Evolutionary conservation across 768 basidiomycete species (phyloP), one percentile per base, ranked within the genome.

Genomic region (Macrolepiota fuliginosa): DNA sequence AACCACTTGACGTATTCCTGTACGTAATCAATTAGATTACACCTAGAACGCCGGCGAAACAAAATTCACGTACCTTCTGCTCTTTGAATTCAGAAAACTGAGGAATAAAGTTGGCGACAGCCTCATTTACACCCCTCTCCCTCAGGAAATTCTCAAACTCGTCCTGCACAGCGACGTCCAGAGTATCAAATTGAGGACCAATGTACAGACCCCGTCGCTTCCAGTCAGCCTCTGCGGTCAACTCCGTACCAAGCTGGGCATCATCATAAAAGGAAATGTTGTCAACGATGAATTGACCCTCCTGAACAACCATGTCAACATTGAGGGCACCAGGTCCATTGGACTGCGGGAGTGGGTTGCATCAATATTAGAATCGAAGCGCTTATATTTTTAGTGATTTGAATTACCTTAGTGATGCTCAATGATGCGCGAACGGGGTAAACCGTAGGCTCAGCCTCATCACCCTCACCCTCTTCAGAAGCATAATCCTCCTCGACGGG

Each of bases 1-100:
- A 98, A 77, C 96, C 96, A 98, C 65, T 79, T 81, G 69, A 94
- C 85, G 75, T 98, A 98, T 77, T 98, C 96, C 94, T 95, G 63
- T 40, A 64, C 35, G 59, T 39, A 53, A 27, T 17, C 57, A 64
- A 62, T 65, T 9, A 63, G 58, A 27, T 46, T 47, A 63, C 39
- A 56, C 19, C 49, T 17, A 52, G 39, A 37, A 32, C 64, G 51
- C 51, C 49, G 35, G 24, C 55, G 12, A 25, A n/a, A 39, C 6
- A 57, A 62, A 11, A 13, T 46, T 55, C 17, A 74, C 83, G 37
- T 36, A 94, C 94, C 84, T 88, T 88, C 79, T 98, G 96, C 71
- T 98, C 96, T 82, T 97, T 98, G 79, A 80, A 79, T 70, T 92
- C 89, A 13, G 90, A 88, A 70, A 93, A 94, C 64, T 95, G 90